These are phyloP conservation scores for Dactylis glomerata DNA, from an alignment of 176 grass and related monocot species.

Conservation along the genomic window DNA sequence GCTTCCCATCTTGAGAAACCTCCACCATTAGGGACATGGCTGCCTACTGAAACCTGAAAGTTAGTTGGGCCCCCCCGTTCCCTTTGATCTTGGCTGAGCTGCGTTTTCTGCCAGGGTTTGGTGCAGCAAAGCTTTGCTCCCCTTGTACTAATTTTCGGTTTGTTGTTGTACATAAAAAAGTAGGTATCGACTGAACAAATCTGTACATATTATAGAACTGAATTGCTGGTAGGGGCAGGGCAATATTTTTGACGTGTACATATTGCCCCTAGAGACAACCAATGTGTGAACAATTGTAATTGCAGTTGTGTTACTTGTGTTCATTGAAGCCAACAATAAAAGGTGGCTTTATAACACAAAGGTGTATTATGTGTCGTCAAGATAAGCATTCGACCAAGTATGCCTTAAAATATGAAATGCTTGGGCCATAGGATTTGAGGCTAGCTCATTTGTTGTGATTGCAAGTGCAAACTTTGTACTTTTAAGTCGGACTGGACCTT, in stretches of 20 bases:
- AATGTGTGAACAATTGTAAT: background rate
- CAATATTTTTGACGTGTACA: background rate
- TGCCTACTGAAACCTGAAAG: background rate
- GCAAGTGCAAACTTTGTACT: too few species aligned
- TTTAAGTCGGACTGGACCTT: too few species aligned
- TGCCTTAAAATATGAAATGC: too few species aligned
- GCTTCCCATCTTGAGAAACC: background rate
- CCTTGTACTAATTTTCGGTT: background rate
- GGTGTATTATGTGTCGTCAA: background rate
- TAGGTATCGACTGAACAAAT: background rate
- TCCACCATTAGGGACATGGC: background rate
- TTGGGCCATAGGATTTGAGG: too few species aligned
- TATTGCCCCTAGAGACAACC: background rate
- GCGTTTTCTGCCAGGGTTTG: background rate
- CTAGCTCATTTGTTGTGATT: too few species aligned
- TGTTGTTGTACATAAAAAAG: background rate
- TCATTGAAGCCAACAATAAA: background rate
- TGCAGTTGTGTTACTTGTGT: background rate
- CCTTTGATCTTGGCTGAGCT: background rate
- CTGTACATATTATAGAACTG: background rate
- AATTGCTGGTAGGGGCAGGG: background rate
- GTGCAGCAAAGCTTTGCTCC: background rate
- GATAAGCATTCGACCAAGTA: too few species aligned
- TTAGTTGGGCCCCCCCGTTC: background rate
- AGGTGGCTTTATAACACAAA: background rate